phyloP scores from a whole-genome alignment of 2,329 filamentous ascomycete species.

The Diaporthe australafricana region DNA sequence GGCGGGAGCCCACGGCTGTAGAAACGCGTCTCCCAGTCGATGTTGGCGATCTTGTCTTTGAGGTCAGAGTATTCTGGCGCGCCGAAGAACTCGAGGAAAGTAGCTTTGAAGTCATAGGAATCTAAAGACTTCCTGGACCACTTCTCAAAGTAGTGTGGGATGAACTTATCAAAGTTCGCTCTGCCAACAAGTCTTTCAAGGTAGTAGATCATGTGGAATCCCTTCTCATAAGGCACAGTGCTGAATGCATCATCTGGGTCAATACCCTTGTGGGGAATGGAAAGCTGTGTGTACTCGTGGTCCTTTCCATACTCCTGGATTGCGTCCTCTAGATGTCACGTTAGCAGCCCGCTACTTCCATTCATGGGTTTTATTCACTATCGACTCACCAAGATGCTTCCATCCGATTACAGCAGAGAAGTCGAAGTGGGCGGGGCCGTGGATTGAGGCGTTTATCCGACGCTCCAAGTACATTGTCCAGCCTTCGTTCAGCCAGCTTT shows the following conservation, averaged over 20 bases:
- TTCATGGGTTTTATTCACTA: background rate
- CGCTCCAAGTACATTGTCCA: constrained; percentile 98
- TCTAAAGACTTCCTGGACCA: constrained; percentile 90
- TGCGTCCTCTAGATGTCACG: constrained; percentile 69
- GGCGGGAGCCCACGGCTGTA: constrained; percentile 89
- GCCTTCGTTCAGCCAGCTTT: constrained; percentile 77
- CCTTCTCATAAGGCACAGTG: constrained; percentile 93
- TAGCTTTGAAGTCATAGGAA: constrained; percentile 93
- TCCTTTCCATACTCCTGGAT: constrained; percentile 83
- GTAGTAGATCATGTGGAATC: constrained; percentile 92
- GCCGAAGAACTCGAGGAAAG: constrained; percentile 86
- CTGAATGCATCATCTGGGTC: constrained; percentile 98
- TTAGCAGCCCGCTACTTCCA: constrained; percentile 37
- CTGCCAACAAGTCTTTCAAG: constrained; percentile 88
- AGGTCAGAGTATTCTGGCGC: constrained; percentile 71
- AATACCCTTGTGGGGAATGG: constrained; percentile 87
- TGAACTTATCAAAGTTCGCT: constrained; percentile 93
- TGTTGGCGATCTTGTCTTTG: constrained; percentile 72
- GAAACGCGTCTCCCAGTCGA: constrained; percentile 93
- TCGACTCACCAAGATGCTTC: constrained; percentile 76
- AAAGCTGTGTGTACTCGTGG: constrained; percentile 93
- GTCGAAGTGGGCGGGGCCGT: constrained; percentile 87
- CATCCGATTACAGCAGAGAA: constrained; percentile 97
- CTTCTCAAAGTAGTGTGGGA: constrained; percentile 91
- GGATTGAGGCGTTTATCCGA: constrained; percentile 79